These are phyloP conservation scores for Trametes coccinea DNA, from an alignment of 768 basidiomycete genomes.

Conservation along the genomic window DNA sequence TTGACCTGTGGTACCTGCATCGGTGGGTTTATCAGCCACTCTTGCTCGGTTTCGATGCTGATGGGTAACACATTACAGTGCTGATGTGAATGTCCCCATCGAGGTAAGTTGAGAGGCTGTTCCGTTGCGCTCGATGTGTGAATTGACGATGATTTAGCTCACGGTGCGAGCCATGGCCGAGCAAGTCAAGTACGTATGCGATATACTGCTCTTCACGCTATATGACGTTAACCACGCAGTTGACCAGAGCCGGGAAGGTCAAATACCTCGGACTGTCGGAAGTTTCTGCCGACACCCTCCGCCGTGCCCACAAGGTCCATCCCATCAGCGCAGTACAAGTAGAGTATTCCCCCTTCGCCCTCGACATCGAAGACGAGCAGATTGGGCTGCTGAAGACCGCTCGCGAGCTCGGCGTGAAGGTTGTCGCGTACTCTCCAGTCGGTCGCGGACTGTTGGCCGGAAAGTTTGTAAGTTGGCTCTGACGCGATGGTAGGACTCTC, in stretches of 20 bases:
- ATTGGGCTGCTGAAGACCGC: conserved; percentile 41
- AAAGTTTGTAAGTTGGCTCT: conserved; percentile 30
- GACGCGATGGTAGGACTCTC: background rate
- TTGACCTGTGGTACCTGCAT: conserved; percentile 45
- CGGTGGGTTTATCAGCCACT: conserved; percentile 24
- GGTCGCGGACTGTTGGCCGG: conserved; percentile 35
- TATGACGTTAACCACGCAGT: background rate
- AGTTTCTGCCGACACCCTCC: conserved; percentile 27
- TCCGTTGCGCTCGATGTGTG: background rate
- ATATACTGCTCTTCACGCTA: background rate
- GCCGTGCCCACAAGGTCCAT: conserved; percentile 41
- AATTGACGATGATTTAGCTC: background rate
- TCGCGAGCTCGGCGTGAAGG: conserved; percentile 44
- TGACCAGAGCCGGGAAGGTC: conserved; percentile 32
- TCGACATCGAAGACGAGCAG: conserved; percentile 45
- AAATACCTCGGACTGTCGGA: conserved; percentile 35
- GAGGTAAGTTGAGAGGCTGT: conserved; percentile 13
- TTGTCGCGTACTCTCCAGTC: conserved; percentile 47
- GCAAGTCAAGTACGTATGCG: conserved; percentile 27
- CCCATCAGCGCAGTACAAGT: conserved; percentile 47
- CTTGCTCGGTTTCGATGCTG: conserved; percentile 20
- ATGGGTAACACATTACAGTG: conserved; percentile 15
- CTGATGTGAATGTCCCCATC: conserved; percentile 29
- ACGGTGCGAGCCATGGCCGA: conserved; percentile 31
- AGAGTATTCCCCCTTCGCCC: conserved; percentile 46